Percentiles rank a stretch among this genome's conserved stretches.
Conservation (phyloP, 495 filamentous ascomycete genomes). For the Penicillium salamii region DNA sequence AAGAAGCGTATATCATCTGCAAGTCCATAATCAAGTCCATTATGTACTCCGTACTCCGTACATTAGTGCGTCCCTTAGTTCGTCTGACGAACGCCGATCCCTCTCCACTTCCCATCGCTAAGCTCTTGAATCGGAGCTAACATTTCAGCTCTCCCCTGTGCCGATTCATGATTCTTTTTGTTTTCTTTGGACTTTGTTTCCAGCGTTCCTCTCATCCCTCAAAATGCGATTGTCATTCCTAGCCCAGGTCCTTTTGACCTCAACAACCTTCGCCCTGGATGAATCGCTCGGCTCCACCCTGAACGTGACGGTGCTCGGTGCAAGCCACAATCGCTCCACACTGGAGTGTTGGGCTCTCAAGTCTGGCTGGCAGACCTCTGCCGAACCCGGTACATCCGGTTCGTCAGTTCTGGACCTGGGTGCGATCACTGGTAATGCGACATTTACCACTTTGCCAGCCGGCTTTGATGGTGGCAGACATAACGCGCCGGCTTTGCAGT, state of each 20-base stretch:
- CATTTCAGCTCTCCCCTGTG: background rate
- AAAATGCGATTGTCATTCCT: slow-evolving; percentile 22
- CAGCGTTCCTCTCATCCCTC: background rate
- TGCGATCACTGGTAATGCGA: slow-evolving; percentile 26
- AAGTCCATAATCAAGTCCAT: no score
- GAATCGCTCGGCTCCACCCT: slow-evolving; percentile 20
- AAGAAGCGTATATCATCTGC: background rate
- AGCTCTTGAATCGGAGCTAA: background rate
- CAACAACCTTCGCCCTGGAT: slow-evolving; percentile 12
- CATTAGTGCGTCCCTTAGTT: background rate
- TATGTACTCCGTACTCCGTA: background rate
- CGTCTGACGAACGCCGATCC: background rate
- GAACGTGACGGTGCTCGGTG: slow-evolving; percentile 41
- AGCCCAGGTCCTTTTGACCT: slow-evolving; percentile 15
- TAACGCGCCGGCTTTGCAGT: slow-evolving; percentile 51
- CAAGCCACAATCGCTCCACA: slow-evolving; percentile 39
- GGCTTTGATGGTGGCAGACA: slow-evolving; percentile 50
- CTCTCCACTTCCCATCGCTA: background rate
- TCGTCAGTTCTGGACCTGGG: slow-evolving; percentile 33
- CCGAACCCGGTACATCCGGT: slow-evolving; percentile 43
- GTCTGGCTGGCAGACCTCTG: slow-evolving; percentile 38
- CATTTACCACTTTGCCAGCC: slow-evolving; percentile 41
- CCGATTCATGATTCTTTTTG: background rate
- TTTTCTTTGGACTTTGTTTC: no score
- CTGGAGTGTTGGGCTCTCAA: slow-evolving; percentile 55